Base-by-base conservation (phyloP, 352 stramenopile species). In the Saprolegnia parasitica region DNA sequence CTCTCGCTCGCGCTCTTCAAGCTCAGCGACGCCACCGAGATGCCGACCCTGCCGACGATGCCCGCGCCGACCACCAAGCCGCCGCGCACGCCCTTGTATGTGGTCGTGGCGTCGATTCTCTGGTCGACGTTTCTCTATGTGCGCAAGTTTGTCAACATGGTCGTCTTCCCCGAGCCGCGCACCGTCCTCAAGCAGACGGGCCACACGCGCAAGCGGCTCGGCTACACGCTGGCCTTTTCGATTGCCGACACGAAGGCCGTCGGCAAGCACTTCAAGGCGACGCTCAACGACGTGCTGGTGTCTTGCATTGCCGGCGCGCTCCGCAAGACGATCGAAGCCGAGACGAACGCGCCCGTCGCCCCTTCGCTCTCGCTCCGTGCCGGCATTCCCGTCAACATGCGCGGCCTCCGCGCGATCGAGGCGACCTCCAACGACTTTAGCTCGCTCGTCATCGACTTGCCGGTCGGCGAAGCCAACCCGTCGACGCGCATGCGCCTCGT, bases 221-320 rank as follows among this genome's bases (percentile, higher is more conserved):
- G 80, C 13, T 90, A 89, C 74, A 81, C 79, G n/a, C 80, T 90
- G 71, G 66, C 78, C 18, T 90, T 91, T 78, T 89, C 77, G 42
- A 83, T 93, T 3, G 67, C 78, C 18, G 79, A 78, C 11, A 90
- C 83, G 52, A 93, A 93, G 72, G 80, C 78, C 21, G 75, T 93
- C 45, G 85, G 83, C 49, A 91, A 89, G 65, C 71, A 81, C 18
- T 83, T 81, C 56, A 62, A 77, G 24, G 83, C 85, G 18, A 91
- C 85, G 0, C 74, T 93, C 61, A 93, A 93, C 70, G 85, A 93
- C 65, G 81, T 91, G 52, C 90, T 91, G 79, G 77, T 93, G 15
- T 89, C 75, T 46, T 88, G 86, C 37, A 81, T 93, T 39, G 83
- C 85, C 13, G 83, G 85, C 39, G 85, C 83, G 54, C 90, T 93